These are phyloP conservation scores for Leucosporidium yakuticum DNA, from an alignment of 768 basidiomycete genomes.

Conservation along the genomic window DNA sequence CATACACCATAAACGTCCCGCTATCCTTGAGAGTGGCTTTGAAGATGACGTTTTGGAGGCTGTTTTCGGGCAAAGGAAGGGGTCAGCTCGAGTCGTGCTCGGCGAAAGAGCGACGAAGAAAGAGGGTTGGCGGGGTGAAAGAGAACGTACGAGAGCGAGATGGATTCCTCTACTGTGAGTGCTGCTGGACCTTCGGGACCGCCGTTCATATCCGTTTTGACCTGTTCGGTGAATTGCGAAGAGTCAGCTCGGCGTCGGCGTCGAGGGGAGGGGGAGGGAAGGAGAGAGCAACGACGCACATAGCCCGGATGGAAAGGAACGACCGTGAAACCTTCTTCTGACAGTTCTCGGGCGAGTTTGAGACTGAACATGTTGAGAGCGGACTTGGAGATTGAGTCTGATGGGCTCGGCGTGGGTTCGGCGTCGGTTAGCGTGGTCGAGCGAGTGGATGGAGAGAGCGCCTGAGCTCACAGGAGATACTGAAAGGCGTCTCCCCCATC, in stretches of 20 bases:
- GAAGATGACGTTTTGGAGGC: too few relatives aligned
- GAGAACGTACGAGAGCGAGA: conserved; percentile 12
- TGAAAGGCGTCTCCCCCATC: not conserved
- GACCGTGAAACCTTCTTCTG: not conserved
- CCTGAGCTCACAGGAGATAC: conserved; percentile 4
- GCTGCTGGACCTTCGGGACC: conserved; percentile 12
- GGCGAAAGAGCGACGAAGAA: too few relatives aligned
- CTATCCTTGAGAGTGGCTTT: too few relatives aligned
- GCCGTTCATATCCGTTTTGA: conserved; percentile 9
- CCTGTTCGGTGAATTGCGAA: conserved; percentile 1
- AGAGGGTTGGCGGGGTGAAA: too few relatives aligned
- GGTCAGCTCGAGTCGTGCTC: too few relatives aligned
- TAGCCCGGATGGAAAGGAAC: too few relatives aligned
- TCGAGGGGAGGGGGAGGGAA: not conserved
- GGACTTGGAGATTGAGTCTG: conserved; percentile 29
- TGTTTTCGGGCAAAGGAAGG: too few relatives aligned
- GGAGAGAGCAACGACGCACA: too few relatives aligned
- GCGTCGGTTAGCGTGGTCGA: too few relatives aligned
- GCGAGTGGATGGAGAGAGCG: accelerated
- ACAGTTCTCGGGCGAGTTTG: conserved; percentile 17
- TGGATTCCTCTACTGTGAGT: conserved; percentile 10
- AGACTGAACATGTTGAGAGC: conserved; percentile 27
- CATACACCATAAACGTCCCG: too few relatives aligned
- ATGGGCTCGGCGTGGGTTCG: too few relatives aligned
- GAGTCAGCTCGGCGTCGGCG: conserved; percentile 15